These are phyloP conservation scores for Nadsonia fulvescens DNA, from an alignment of 805 yeast species.

Conservation along the genomic window DNA sequence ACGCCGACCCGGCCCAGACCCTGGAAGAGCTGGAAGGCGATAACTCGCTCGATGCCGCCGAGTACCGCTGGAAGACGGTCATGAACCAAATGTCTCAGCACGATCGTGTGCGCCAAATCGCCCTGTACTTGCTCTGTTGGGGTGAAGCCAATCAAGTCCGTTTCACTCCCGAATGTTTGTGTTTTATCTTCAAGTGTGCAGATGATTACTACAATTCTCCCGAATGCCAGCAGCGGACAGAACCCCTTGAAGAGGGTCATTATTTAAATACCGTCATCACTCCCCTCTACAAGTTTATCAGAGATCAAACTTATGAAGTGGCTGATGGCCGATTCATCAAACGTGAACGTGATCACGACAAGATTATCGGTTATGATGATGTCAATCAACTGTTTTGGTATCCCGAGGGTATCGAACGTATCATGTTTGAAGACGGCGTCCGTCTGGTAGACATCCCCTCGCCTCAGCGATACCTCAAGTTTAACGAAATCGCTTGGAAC, in stretches of 20 bases:
- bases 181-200: slow-evolving; percentile 92
- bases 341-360: slow-evolving; percentile 51
- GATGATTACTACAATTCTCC: slow-evolving; percentile 78
- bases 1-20: slow-evolving; percentile 39
- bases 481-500: slow-evolving; percentile 87
- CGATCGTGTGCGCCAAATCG: slow-evolving; percentile 49
- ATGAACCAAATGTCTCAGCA: slow-evolving; percentile 36
- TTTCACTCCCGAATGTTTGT: slow-evolving; percentile 75
- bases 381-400: slow-evolving; percentile 98
- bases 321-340: slow-evolving; percentile 37
- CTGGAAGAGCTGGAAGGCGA: slow-evolving; percentile 53
- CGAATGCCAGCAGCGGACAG: slow-evolving; percentile 60
- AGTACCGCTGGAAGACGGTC: slow-evolving; percentile 55
- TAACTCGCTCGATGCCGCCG: slow-evolving; percentile 55
- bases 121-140: slow-evolving; percentile 48
- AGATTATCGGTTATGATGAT: slow-evolving; percentile 75
- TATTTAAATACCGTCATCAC: slow-evolving; percentile 82
- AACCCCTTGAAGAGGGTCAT: slow-evolving; percentile 39
- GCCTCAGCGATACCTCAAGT: slow-evolving; percentile 72
- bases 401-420: slow-evolving; percentile 94
- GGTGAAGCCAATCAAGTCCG: slow-evolving; percentile 78
- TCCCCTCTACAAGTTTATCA: slow-evolving; percentile 57
- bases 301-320: slow-evolving; percentile 48
- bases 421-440: slow-evolving; percentile 79
- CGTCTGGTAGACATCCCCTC: slow-evolving; percentile 79